phyloP scores from a whole-genome alignment of 1,284 basidiomycete genomes.

The Cutaneotrichosporon sp. region DNA sequence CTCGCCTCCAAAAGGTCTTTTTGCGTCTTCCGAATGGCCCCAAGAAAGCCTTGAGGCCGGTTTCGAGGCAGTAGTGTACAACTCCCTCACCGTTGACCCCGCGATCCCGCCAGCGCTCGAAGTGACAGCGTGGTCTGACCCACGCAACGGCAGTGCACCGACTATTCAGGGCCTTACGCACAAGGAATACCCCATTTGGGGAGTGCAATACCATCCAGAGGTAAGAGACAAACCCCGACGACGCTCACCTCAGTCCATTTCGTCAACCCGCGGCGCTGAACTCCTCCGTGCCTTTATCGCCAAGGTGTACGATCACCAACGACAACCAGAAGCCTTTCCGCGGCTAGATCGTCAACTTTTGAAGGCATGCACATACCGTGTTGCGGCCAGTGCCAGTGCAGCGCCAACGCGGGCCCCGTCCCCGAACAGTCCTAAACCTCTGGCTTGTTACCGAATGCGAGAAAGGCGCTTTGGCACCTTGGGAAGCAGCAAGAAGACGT shows the following conservation, averaged over 20 bases:
- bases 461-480: conserved; percentile 25
- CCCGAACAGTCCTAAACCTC: not conserved
- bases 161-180: conserved; percentile 54
- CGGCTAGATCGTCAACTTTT: conserved; percentile 29
- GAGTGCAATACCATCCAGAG: conserved; percentile 95
- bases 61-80: conserved; percentile 76
- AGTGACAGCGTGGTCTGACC: conserved; percentile 50
- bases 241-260: conserved; percentile 44
- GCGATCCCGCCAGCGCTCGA: conserved; percentile 48
- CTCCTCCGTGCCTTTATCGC: conserved; percentile 46
- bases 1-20: conserved; percentile 26
- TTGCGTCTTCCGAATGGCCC: conserved; percentile 30
- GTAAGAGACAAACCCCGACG: conserved; percentile 18
- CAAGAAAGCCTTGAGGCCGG: conserved; percentile 29
- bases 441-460: conserved; percentile 13
- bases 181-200: conserved; percentile 69
- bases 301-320: conserved; percentile 30
- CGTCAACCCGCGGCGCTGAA: conserved; percentile 43
- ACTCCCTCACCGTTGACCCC: conserved; percentile 52
- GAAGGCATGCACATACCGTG: conserved; percentile 37
- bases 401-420: conserved; percentile 15
- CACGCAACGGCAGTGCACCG: conserved; percentile 25
- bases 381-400: conserved; percentile 21
- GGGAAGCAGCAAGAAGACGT: conserved; percentile 25
- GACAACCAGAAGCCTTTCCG: conserved; percentile 29